These are phyloP conservation scores for Daldinia vernicosa DNA, from an alignment of 495 filamentous ascomycete genomes.

Conservation along the genomic window DNA sequence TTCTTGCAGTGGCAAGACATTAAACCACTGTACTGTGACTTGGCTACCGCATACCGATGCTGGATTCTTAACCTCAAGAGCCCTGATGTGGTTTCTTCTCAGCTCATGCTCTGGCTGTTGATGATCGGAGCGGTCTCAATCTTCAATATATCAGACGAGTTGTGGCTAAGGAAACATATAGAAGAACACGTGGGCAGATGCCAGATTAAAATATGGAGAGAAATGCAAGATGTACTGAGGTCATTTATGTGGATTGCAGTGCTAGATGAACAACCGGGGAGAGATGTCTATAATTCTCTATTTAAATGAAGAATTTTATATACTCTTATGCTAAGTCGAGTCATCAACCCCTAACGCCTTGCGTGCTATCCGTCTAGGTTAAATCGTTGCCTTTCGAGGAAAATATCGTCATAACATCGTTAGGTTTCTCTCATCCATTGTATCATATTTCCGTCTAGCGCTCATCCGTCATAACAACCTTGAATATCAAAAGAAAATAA, in stretches of 20 bases:
- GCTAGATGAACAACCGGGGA: not conserved
- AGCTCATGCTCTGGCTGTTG: not conserved
- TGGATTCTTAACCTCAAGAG: not conserved
- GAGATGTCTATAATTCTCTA: not conserved
- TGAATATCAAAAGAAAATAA: not conserved
- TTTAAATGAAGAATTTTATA: not conserved
- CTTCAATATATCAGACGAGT: not conserved
- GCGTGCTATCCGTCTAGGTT: slow-evolving; percentile 12
- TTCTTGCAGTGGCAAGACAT: not conserved
- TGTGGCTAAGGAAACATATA: not conserved
- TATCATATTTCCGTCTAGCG: not conserved
- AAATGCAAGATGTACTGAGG: not conserved
- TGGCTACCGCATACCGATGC: not conserved
- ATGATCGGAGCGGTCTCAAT: not conserved
- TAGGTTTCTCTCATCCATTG: not conserved
- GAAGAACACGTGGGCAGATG: not conserved
- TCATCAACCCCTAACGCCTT: slow-evolving; percentile 18
- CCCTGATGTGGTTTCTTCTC: not conserved
- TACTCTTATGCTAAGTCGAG: slow-evolving; percentile 19
- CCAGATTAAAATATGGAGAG: not conserved
- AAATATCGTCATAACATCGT: slow-evolving; percentile 26
- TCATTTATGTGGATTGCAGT: not conserved
- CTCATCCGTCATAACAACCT: not conserved
- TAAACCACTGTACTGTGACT: not conserved
- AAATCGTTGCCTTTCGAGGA: slow-evolving; percentile 3